These are phyloP conservation scores for Epicoccum nigrum DNA, from an alignment of 2,329 filamentous ascomycete species.

Conservation along the genomic window DNA sequence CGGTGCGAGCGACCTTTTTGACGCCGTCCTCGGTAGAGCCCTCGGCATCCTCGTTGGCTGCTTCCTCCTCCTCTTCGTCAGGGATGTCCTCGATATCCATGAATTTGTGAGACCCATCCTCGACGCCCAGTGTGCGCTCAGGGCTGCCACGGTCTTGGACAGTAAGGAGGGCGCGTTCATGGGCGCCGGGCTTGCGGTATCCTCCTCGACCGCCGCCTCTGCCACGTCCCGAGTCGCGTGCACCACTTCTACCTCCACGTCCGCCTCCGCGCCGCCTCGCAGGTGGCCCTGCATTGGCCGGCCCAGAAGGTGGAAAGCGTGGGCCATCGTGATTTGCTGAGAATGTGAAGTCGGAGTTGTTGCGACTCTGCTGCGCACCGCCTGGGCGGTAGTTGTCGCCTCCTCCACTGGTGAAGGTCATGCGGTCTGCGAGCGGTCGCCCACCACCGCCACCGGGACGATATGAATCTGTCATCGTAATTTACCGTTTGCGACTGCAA, in stretches of 20 bases:
- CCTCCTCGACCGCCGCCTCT: slow-evolving; percentile 21
- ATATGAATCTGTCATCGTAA: slow-evolving; percentile 36
- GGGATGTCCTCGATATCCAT: slow-evolving; percentile 48
- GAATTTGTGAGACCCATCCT: slow-evolving; percentile 50
- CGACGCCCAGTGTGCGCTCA: slow-evolving; percentile 54
- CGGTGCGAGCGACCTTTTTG: slow-evolving; percentile 34
- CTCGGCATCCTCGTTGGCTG: slow-evolving; percentile 36
- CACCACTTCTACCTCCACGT: too few species aligned
- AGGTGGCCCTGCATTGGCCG: slow-evolving; percentile 25
- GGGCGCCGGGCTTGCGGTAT: slow-evolving; percentile 43
- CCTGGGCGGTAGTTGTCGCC: slow-evolving; percentile 39
- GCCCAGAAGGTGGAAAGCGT: slow-evolving; percentile 37
- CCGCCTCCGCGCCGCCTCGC: slow-evolving; percentile 25
- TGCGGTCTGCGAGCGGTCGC: slow-evolving; percentile 35
- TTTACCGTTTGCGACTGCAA: slow-evolving; percentile 10
- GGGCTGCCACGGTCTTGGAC: slow-evolving; percentile 50
- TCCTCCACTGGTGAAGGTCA: slow-evolving; percentile 36
- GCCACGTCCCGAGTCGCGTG: slow-evolving; percentile 26
- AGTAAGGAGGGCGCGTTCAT: slow-evolving; percentile 53
- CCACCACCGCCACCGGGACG: slow-evolving; percentile 26
- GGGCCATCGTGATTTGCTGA: slow-evolving; percentile 35
- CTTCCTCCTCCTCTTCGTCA: slow-evolving; percentile 47
- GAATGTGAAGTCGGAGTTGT: slow-evolving; percentile 44
- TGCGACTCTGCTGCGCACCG: slow-evolving; percentile 19
- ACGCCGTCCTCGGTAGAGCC: slow-evolving; percentile 27